Evolutionary conservation across 768 basidiomycete species (phyloP), one percentile per base, ranked within the genome.

Genomic region (Baorangia bicolor): DNA sequence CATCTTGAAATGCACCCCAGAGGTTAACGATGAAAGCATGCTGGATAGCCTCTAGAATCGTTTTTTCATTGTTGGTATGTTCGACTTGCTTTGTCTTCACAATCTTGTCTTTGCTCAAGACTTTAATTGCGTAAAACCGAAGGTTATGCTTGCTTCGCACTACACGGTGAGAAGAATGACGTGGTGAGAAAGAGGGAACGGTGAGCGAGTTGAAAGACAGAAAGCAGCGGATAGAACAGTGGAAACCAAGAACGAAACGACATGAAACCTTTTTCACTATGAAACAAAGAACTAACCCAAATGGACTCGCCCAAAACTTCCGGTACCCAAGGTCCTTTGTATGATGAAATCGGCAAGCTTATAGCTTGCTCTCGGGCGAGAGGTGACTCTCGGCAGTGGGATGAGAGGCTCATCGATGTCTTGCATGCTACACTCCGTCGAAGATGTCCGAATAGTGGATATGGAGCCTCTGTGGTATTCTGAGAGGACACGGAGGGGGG

Each of bases 221-320:
- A 20, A 34, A 49, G 31, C 8, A 11, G n/a, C 1, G 18, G 23
- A 14, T 13, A 27, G n/a, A 31, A 43, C 18, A 14, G n/a, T 11
- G 9, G 21, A 50, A 28, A 27, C 13, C 9, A 33, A 21, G 34
- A 34, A 33, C 16, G 30, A 16, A 16, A 46, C 31, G n/a, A 35
- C 23, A 8, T 4, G 38, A 7, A 3, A 11, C 10, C 8, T 1
- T 35, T 47, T 53, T 30, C 12, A 14, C 9, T 14, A 13, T 16
- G 14, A 51, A 41, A 49, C 21, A 56, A 53, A 47, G 40, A 10
- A 53, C 64, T 28, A 55, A 92, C 92, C 92, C 38, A 94, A 77
- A 73, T 93, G 92, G 0, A 99, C 97, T n/a, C 94, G 83, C 2
- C 97, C 97, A 71, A 99, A 98, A 67, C 94, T 97, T 1, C 97